These are phyloP conservation scores for Penicillium bovifimosum DNA, from an alignment of 495 filamentous ascomycete species.

Conservation along the genomic window DNA sequence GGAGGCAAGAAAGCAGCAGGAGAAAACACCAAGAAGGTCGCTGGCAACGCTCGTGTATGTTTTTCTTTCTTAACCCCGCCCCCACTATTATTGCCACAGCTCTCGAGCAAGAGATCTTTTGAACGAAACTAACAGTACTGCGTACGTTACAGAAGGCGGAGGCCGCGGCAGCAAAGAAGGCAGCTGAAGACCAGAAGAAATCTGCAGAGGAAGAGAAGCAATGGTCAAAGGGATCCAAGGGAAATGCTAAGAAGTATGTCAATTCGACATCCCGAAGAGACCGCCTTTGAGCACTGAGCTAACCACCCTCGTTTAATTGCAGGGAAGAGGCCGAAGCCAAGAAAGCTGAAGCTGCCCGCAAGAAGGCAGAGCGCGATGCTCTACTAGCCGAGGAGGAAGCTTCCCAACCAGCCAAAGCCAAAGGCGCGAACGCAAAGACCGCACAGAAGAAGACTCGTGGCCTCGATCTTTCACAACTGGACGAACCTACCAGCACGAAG, in stretches of 20 bases:
- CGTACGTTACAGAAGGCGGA: constrained; percentile 85
- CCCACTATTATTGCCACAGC: constrained; percentile 24
- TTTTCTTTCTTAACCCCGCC: constrained; percentile 22
- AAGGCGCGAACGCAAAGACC: constrained; percentile 55
- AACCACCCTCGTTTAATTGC: constrained; percentile 9
- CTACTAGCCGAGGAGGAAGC: constrained; percentile 79
- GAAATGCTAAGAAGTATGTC: constrained; percentile 74
- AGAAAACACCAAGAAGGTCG: constrained; percentile 83
- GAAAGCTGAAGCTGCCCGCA: constrained; percentile 76
- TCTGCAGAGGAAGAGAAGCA: constrained; percentile 65
- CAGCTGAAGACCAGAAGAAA: constrained; percentile 61
- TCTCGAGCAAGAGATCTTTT: background rate
- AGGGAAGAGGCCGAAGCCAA: constrained; percentile 83
- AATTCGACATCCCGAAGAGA: background rate
- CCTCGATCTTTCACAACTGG: constrained; percentile 66
- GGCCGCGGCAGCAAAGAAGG: constrained; percentile 69
- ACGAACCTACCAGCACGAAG: constrained; percentile 44
- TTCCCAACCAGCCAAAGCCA: constrained; percentile 49
- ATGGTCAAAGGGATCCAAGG: constrained; percentile 84
- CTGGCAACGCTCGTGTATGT: constrained; percentile 68
- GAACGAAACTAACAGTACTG: constrained; percentile 11
- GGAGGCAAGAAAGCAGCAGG: constrained; percentile 58
- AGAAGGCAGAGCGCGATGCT: constrained; percentile 84
- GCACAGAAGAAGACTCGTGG: constrained; percentile 61
- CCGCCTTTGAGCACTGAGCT: constrained; percentile 1